Conservation (phyloP, 106 monocot species). For the Gastrodia elata region DNA sequence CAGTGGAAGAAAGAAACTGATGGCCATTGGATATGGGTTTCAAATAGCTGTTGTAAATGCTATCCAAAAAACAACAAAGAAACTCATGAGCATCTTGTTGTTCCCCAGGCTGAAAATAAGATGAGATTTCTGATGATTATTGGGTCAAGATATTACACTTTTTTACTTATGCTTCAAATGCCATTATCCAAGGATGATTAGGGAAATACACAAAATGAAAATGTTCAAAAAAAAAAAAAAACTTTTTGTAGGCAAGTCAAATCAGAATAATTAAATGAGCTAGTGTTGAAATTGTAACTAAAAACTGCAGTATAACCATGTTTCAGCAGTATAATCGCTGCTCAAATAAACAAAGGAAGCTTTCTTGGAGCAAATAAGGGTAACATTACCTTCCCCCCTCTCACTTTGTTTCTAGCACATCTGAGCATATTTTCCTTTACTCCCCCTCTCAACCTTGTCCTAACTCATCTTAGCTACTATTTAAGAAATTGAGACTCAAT, state of each 20-base stretch:
- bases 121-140: slow-evolving; percentile 55
- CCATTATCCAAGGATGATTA: neutral
- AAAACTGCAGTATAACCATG: too few relatives aligned
- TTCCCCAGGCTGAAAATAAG: slow-evolving; percentile 29
- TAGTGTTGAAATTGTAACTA: too few relatives aligned
- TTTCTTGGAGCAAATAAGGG: too few relatives aligned
- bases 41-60: slow-evolving; percentile 31
- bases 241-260: neutral
- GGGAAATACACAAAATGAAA: neutral
- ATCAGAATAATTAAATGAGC: too few relatives aligned
- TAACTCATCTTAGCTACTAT: too few relatives aligned
- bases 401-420: too few relatives aligned
- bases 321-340: too few relatives aligned
- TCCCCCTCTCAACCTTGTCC: too few relatives aligned
- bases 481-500: too few relatives aligned
- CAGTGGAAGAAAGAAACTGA: slow-evolving; percentile 8
- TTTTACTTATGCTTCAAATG: neutral
- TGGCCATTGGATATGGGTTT: slow-evolving; percentile 7
- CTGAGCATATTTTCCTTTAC: too few relatives aligned
- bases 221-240: neutral
- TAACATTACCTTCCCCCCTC: too few relatives aligned
- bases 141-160: slow-evolving; percentile 35
- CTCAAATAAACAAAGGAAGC: too few relatives aligned
- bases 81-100: slow-evolving; percentile 95
- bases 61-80: slow-evolving; percentile 48